Evolutionary conservation across 1,139 yeast genomes (phyloP), one percentile per base, ranked within the genome.

Genomic region (Hyphopichia pseudoburtonii): DNA sequence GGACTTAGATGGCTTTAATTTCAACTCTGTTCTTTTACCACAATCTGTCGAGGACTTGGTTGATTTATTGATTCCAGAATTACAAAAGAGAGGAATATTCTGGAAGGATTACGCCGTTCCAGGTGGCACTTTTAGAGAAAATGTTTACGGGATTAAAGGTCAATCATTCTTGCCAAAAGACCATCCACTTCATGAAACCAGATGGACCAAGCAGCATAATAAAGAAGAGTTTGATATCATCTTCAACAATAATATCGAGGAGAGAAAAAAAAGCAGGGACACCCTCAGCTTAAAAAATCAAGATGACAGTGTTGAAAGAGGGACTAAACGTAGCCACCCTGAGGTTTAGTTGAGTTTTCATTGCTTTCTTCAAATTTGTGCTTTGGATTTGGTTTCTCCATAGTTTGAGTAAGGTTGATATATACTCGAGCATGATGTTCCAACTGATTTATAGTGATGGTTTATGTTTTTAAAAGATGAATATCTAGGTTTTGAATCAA

Each of bases 101-200:
- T 56, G 62, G 61, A 49, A 55, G 5, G 64, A 59, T 38, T 60
- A 60, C 39, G 63, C 64, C 2, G 46, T 50, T 22, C 50, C 48
- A 6, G 41, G 44, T 10, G 41, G 53, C 15, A 53, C 60, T 3
- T 56, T 47, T 37, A 50, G 63, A 42, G 63, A 58, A 41, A 57
- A 53, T 36, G 30, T 58, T 5, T 58, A 55, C 40, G 63, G 63
- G 5, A 35, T 42, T 15, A 51, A 50, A 25, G 48, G 58, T n/a
- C 45, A 50, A 6, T 38, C 40, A 23, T 57, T 41, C 40, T 46
- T 57, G 15, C 43, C 41, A 30, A 48, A 48, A 11, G 42, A 51
- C 44, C 75, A 70, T 41, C 71, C 70, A 14, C 73, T 73, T 10
- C 44, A 66, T 44, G 52, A 52, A 3, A 51, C 66, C 28, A 64